A percentile compares a stretch with the other conserved stretches of the same genome.
phyloP scores from a whole-genome alignment of 208 protist genomes.

The Leishmania major region DNA sequence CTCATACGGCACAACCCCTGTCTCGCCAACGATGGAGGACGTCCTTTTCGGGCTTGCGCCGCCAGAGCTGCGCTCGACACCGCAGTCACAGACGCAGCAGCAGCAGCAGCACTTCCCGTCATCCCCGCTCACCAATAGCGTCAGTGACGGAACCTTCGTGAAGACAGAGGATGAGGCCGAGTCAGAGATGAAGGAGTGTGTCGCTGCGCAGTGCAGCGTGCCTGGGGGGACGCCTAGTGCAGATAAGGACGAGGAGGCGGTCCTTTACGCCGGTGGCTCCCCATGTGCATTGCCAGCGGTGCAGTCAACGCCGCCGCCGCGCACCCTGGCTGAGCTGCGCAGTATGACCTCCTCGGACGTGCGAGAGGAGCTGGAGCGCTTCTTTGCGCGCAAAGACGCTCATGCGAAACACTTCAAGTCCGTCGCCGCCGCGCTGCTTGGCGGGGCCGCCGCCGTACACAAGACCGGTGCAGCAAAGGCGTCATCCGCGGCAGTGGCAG shows the following conservation, averaged over 20 bases:
- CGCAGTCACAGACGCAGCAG: not conserved
- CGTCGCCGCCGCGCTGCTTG: constrained; percentile 7
- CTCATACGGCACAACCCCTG: not conserved
- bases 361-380: constrained; percentile 59
- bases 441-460: not conserved
- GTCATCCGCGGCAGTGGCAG: not conserved
- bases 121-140: not conserved
- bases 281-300: constrained; percentile 26
- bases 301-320: constrained; percentile 14
- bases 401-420: constrained; percentile 37
- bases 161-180: not conserved
- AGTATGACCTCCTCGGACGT: constrained; percentile 74
- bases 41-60: constrained; percentile 19
- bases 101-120: not conserved
- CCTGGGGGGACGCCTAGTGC: not conserved
- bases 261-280: constrained; percentile 29
- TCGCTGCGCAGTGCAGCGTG: not conserved
- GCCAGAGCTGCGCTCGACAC: not conserved
- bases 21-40: constrained; percentile 25
- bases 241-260: not conserved
- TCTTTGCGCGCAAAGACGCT: constrained; percentile 51
- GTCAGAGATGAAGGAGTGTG: not conserved
- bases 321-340: constrained; percentile 36
- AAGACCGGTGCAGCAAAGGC: not conserved
- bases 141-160: not conserved